A percentile compares a stretch with the other conserved stretches of the same genome.
Evolutionary conservation across 2,329 filamentous ascomycete genomes (phyloP).

Genomic region (Stachybotrys echinatus): DNA sequence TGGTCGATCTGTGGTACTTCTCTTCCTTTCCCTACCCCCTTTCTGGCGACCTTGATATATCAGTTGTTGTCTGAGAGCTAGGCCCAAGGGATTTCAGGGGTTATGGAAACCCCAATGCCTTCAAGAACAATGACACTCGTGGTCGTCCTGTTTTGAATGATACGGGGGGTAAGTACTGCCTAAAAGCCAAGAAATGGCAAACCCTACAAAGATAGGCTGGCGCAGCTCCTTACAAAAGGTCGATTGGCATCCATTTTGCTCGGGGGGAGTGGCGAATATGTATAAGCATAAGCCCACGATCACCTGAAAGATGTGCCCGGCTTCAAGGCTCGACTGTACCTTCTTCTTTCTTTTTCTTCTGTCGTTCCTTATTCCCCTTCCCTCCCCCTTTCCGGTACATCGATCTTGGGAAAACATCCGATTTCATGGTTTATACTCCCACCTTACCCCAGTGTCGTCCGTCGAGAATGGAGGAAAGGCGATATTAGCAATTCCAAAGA

Average conservation of each 20-base stretch:
- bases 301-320: not conserved
- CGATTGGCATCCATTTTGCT: not conserved
- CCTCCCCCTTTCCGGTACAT: not conserved
- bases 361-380: not conserved
- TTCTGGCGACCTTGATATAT: not conserved
- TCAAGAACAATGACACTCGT: not conserved
- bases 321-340: not conserved
- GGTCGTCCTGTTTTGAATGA: not conserved
- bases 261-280: no score
- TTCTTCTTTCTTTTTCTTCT: not conserved
- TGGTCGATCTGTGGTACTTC: not conserved
- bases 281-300: not conserved
- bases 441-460: no score
- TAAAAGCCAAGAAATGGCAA: not conserved
- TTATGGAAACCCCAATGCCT: not conserved
- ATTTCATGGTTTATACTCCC: no score
- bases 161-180: not conserved
- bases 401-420: not conserved
- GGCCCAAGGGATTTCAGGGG: not conserved
- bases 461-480: no score
- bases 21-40: not conserved
- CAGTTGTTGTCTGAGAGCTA: not conserved
- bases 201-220: not conserved
- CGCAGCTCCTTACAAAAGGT: not conserved
- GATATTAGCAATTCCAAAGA: no score